Percentiles rank a stretch among this genome's conserved stretches.
Conservation (phyloP, 441 rosid genomes). For the Gossypium gossypioides region DNA sequence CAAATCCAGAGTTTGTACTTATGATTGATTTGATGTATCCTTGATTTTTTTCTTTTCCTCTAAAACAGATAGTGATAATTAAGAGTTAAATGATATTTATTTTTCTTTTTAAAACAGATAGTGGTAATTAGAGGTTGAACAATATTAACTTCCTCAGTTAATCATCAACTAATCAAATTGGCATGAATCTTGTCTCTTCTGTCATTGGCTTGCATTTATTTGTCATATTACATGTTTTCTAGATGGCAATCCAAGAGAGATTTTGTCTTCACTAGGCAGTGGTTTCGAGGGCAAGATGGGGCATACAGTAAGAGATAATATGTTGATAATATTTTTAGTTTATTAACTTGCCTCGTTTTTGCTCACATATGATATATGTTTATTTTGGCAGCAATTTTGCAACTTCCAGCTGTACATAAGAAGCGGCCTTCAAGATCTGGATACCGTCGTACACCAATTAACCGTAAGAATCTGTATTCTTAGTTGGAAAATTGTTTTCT, state of each 20-base stretch:
- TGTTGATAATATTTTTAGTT: conserved; percentile 4
- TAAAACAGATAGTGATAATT: not conserved
- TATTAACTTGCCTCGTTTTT: conserved; percentile 18
- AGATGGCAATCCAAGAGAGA: conserved; percentile 94
- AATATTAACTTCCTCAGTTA: conserved; percentile 1
- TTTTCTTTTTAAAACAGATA: not conserved
- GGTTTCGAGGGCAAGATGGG: conserved; percentile 97
- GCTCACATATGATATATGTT: conserved; percentile 6
- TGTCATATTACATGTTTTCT: conserved; percentile 26
- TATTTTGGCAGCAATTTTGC: conserved; percentile 71
- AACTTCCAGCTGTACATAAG: conserved; percentile 72
- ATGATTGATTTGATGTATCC: not conserved
- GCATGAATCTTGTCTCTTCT: conserved; percentile 9
- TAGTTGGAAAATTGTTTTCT: not conserved
- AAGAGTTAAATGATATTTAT: not conserved
- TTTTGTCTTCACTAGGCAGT: conserved; percentile 93
- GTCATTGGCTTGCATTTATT: conserved; percentile 12
- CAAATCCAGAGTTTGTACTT: not conserved
- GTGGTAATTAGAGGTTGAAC: not conserved
- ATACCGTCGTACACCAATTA: conserved; percentile 74
- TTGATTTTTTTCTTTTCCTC: not conserved
- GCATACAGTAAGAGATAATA: conserved; percentile 85
- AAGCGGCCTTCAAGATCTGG: conserved; percentile 74
- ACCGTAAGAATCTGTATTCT: conserved; percentile 48
- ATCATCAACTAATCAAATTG: not conserved